Evolutionary conservation across 371 early-diverging fungal genomes (phyloP).

Genomic region (Circinella minor): DNA sequence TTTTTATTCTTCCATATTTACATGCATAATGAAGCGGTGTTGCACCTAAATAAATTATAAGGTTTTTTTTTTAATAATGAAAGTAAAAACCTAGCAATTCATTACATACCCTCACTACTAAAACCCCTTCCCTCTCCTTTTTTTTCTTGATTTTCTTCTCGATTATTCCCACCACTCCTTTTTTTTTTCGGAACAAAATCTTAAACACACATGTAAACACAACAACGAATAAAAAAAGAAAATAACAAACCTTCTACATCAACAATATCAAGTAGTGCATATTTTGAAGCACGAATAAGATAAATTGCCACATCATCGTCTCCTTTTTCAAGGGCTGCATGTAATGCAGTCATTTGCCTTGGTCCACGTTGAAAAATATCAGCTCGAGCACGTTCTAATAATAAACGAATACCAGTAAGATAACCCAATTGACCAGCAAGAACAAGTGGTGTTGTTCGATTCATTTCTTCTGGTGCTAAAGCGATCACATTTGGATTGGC

Average conservation of each 20-base stretch:
- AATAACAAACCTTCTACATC: conserved; percentile 34
- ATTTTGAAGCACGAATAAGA: conserved; percentile 24
- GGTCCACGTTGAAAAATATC: conserved; percentile 33
- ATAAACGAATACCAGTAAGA: conserved; percentile 33
- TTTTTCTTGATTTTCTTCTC: too few relatives aligned
- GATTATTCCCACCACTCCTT: too few relatives aligned
- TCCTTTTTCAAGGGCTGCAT: conserved; percentile 40
- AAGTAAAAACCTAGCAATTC: not conserved
- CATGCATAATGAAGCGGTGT: conserved; percentile 55
- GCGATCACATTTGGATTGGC: conserved; percentile 40
- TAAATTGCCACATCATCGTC: conserved; percentile 33
- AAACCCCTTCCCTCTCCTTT: too few relatives aligned
- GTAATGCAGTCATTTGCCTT: conserved; percentile 35
- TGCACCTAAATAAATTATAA: conserved; percentile 31
- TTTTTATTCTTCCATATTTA: conserved; percentile 30
- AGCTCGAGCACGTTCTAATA: conserved; percentile 33
- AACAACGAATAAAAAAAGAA: not conserved
- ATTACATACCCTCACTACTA: not conserved
- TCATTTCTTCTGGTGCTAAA: conserved; percentile 22
- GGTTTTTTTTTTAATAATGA: not conserved
- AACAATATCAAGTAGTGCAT: conserved; percentile 25
- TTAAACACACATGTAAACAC: too few relatives aligned
- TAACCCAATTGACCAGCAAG: conserved; percentile 44
- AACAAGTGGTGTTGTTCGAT: conserved; percentile 35
- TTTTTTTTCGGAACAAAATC: too few relatives aligned